These are phyloP conservation scores for Cercospora zeae-maydis DNA, from an alignment of 2,329 filamentous ascomycete genomes.

Conservation along the genomic window DNA sequence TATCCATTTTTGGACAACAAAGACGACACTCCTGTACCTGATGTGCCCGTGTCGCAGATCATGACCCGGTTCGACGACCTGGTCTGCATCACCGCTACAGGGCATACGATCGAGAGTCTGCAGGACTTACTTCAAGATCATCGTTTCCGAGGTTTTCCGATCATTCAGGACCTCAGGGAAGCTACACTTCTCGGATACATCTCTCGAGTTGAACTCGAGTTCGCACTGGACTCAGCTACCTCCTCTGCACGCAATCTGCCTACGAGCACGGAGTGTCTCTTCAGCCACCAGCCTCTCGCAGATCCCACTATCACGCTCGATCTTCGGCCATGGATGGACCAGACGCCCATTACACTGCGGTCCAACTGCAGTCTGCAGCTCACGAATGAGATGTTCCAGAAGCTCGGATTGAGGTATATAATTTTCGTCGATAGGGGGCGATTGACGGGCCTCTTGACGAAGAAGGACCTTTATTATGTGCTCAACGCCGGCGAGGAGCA, in stretches of 20 bases:
- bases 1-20: constrained; percentile 94
- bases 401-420: constrained; percentile 85
- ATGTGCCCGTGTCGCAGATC: constrained; percentile 78
- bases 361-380: constrained; percentile 72
- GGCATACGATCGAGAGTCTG: constrained; percentile 75
- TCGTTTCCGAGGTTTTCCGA: constrained; percentile 84
- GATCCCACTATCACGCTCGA: constrained; percentile 78
- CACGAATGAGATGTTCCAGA: constrained; percentile 91
- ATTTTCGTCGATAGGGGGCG: constrained; percentile 79
- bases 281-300: constrained; percentile 76
- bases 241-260: constrained; percentile 57
- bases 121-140: constrained; percentile 67
- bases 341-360: constrained; percentile 89
- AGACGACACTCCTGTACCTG: constrained; percentile 71
- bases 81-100: constrained; percentile 75
- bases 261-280: constrained; percentile 73
- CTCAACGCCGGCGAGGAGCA: constrained; percentile 64
- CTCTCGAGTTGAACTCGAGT: constrained; percentile 81
- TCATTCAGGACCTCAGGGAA: constrained; percentile 73
- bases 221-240: constrained; percentile 66
- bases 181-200: constrained; percentile 89
- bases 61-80: constrained; percentile 94
- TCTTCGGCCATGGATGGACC: constrained; percentile 96
- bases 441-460: constrained; percentile 82
- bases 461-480: constrained; percentile 96